Evolutionary conservation across 2,329 filamentous ascomycete species (phyloP).

Genomic region (Lecanicillium sp.): DNA sequence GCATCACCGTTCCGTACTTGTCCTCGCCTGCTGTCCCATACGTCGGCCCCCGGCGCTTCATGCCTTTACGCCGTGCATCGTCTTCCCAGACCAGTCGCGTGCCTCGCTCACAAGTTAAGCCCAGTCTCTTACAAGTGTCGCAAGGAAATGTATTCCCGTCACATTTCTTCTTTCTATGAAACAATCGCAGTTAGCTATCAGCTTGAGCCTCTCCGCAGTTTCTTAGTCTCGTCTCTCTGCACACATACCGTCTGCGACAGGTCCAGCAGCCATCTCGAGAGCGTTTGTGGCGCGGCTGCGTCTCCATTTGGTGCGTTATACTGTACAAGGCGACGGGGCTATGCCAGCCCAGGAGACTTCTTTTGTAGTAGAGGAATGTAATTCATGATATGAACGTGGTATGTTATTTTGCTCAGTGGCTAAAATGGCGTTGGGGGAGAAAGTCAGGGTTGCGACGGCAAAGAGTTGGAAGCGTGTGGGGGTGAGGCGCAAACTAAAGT

Average conservation of each 20-base stretch:
- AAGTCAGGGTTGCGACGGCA: too few species aligned
- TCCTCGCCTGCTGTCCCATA: not conserved
- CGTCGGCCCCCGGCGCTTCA: constrained; percentile 10
- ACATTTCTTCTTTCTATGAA: constrained; percentile 9
- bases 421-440: too few species aligned
- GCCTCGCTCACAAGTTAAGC: constrained; percentile 8
- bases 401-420: too few species aligned
- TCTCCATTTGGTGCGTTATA: not conserved
- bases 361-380: too few species aligned
- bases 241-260: not conserved
- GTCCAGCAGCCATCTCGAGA: constrained; percentile 1
- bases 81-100: constrained; percentile 13
- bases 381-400: too few species aligned
- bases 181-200: not conserved
- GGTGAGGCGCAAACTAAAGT: too few species aligned
- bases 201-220: not conserved
- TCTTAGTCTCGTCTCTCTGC: not conserved
- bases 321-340: too few species aligned
- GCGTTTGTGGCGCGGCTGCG: not conserved
- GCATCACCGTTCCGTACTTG: not conserved
- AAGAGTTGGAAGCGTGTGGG: too few species aligned
- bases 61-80: constrained; percentile 10
- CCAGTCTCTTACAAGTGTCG: constrained; percentile 7
- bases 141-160: constrained; percentile 9
- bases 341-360: too few species aligned